These are phyloP conservation scores for Thelonectria olida DNA, from an alignment of 2,329 filamentous ascomycete genomes.

Conservation along the genomic window DNA sequence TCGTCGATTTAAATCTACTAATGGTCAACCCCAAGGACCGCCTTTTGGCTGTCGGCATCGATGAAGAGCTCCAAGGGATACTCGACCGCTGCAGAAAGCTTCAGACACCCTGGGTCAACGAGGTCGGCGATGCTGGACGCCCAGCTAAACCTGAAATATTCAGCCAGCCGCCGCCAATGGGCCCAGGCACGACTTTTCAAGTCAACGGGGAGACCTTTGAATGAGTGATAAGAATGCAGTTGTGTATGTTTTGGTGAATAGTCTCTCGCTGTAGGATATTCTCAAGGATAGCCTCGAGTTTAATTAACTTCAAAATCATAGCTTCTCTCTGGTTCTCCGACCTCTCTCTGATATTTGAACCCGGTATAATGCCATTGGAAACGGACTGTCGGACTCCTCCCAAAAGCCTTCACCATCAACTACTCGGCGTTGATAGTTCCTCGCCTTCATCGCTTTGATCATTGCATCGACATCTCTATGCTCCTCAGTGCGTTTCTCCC, in stretches of 20 bases:
- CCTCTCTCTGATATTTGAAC: conserved; percentile 18
- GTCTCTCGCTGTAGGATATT: too few relatives aligned
- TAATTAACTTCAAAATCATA: neutral
- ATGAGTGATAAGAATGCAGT: too few relatives aligned
- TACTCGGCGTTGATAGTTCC: conserved; percentile 31
- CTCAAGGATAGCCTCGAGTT: too few relatives aligned
- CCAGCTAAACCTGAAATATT: conserved; percentile 4
- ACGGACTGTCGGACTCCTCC: conserved; percentile 28
- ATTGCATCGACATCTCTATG: conserved; percentile 33
- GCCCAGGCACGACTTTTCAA: too few relatives aligned
- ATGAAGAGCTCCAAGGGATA: conserved; percentile 8
- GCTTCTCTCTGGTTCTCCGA: neutral
- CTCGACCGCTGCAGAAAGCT: conserved; percentile 8
- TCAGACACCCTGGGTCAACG: neutral
- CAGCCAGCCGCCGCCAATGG: neutral
- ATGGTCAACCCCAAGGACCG: conserved; percentile 1
- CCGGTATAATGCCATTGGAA: conserved; percentile 37
- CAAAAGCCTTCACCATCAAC: conserved; percentile 36
- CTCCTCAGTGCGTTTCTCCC: conserved; percentile 36
- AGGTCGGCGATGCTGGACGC: neutral
- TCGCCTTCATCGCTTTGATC: conserved; percentile 23
- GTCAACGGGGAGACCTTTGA: too few relatives aligned
- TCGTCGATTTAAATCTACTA: conserved; percentile 4
- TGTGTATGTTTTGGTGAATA: too few relatives aligned
- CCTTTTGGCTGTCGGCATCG: neutral